Base-by-base conservation (phyloP, 2,329 filamentous ascomycete genomes). In the Ascochyta fabae region DNA sequence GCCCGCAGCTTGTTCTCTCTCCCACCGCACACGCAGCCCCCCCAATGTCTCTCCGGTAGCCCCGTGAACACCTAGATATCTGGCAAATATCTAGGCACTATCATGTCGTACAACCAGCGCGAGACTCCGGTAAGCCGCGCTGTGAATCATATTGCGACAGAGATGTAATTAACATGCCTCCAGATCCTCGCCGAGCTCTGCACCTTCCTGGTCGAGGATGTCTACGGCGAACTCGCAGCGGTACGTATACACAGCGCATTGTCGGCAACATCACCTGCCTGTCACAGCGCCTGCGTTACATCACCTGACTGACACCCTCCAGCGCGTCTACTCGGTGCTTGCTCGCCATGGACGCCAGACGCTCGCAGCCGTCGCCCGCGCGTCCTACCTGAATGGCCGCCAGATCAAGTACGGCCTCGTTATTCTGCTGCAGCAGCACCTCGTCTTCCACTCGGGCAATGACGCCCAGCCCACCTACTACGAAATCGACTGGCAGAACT, bases 221-320 rank as follows among this genome's bases (percentile, higher is more conserved):
- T 91, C 56, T 94, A 95, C 76, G 95, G 95, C 72, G 91, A 96
- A 79, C 86, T 98, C 56, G 92, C 92, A 60, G 91, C 92, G 74
- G 94, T 97, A 89, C 35, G 62, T 63, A 3, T 19, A 19, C 31
- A 22, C 9, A 22, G 5, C 33, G 16, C 5, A 15, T 15, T 34
- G 13, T 19, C 19, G 19, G 19, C 19, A 3, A 19, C 19, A 19
- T 19, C 19, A 19, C 19, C 19, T 19, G 19, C 19, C 19, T 19
- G 19, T 16, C 16, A 16, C 16, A 16, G 16, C 16, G 16, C 16
- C 16, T 16, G 16, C 16, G 16, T 19, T 19, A 19, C 19, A 19
- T 19, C 19, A 19, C 19, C 19, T 19, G 19, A 19, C 19, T 19
- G 24, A 6, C 4, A 39, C 38, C 43, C 27, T 24, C 24, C 70